These are phyloP conservation scores for Domatiomyces catenatus DNA, from an alignment of 2,329 filamentous ascomycete species.

Conservation along the genomic window DNA sequence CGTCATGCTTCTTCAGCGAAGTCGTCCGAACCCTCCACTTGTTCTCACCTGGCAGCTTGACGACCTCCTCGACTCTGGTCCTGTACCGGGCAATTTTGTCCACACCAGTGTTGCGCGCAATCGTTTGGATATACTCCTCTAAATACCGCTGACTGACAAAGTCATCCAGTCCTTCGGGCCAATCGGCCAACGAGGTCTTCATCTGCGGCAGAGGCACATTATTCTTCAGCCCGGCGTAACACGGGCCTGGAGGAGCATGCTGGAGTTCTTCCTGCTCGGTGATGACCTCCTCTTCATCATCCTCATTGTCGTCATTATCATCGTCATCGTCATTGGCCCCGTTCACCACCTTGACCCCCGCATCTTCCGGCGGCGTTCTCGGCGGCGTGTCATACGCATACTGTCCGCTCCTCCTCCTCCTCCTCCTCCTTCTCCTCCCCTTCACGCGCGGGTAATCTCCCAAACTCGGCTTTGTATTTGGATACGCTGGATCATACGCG, in stretches of 20 bases:
- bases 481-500: slow-evolving; percentile 35
- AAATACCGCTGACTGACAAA: slow-evolving; percentile 43
- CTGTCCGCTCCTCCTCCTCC: slow-evolving; percentile 6
- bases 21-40: slow-evolving; percentile 40
- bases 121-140: slow-evolving; percentile 46
- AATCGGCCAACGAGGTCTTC: slow-evolving; percentile 35
- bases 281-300: slow-evolving; percentile 5
- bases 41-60: slow-evolving; percentile 28
- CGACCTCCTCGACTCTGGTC: slow-evolving; percentile 41
- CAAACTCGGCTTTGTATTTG: slow-evolving; percentile 24
- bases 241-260: slow-evolving; percentile 41
- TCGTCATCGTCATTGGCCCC: neutral
- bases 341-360: neutral
- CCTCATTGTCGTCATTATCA: neutral
- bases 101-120: slow-evolving; percentile 37
- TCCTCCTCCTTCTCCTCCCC: no score
- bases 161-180: slow-evolving; percentile 45
- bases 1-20: slow-evolving; percentile 23
- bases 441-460: slow-evolving; percentile 18
- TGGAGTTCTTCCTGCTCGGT: slow-evolving; percentile 12
- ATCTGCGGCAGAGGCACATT: slow-evolving; percentile 39
- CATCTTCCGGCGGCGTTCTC: slow-evolving; percentile 8
- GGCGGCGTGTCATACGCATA: slow-evolving; percentile 9
- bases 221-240: slow-evolving; percentile 38
- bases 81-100: slow-evolving; percentile 37